These are phyloP conservation scores for Capsicum pubescens DNA, from an alignment of 257 asterid species.

Conservation along the genomic window DNA sequence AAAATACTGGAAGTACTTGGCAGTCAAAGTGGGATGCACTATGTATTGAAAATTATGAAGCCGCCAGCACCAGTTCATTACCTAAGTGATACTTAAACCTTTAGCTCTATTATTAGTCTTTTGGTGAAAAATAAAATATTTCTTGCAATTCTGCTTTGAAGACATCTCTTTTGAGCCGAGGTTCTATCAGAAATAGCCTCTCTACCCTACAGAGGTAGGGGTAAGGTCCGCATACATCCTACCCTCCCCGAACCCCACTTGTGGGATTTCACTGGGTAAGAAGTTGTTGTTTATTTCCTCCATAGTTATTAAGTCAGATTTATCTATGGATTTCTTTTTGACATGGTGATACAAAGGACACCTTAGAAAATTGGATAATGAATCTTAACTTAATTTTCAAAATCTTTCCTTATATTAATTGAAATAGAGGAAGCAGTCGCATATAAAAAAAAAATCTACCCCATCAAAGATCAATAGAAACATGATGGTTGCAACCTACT, in stretches of 20 bases:
- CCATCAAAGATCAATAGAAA: conserved; percentile 3
- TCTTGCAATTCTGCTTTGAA: not conserved
- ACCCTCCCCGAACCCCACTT: not conserved
- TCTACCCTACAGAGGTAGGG: not conserved
- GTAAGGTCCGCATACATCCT: not conserved
- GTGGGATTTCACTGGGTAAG: not conserved
- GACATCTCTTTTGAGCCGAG: not conserved
- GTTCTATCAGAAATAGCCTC: not conserved
- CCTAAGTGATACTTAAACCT: not conserved
- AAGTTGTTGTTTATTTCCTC: not conserved
- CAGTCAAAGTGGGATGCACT: conserved; percentile 7
- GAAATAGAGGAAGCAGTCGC: not conserved
- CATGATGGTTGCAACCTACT: not conserved
- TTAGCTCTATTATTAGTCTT: not conserved
- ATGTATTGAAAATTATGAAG: conserved; percentile 1
- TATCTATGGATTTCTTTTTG: not conserved
- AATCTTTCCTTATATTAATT: not conserved
- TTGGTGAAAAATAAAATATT: conserved; percentile 2
- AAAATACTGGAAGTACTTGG: not conserved
- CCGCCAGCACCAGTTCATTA: not conserved
- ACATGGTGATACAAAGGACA: not conserved
- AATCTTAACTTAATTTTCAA: not conserved
- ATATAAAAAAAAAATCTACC: not conserved
- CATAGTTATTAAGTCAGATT: not conserved
- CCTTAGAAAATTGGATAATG: not conserved